A percentile compares a stretch with the other conserved stretches of the same genome.
Evolutionary conservation across 1,139 yeast species (phyloP).

Genomic region (Pichia sp.): DNA sequence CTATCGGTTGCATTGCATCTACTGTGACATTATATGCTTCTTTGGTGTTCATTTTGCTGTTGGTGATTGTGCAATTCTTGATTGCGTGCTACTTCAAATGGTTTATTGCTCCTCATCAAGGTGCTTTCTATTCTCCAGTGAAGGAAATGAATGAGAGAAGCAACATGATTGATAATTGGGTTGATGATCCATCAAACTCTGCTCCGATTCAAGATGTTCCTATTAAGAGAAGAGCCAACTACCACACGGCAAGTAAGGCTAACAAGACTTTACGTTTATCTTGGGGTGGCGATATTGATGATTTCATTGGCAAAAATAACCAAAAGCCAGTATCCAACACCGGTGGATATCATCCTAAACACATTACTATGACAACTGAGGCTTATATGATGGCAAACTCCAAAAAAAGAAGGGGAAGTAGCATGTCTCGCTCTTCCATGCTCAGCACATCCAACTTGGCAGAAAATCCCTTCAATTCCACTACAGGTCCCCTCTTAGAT

Average conservation of each 20-base stretch:
- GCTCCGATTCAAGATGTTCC: conserved; percentile 57
- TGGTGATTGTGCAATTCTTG: conserved; percentile 68
- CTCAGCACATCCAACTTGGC: conserved; percentile 13
- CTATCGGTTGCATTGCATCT: conserved; percentile 96
- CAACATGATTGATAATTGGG: conserved; percentile 45
- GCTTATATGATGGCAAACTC: conserved; percentile 30
- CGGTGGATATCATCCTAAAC: conserved; percentile 36
- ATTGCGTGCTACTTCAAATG: conserved; percentile 89
- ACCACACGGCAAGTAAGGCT: conserved; percentile 36
- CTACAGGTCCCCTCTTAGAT: conserved; percentile 38
- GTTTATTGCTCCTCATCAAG: conserved; percentile 72
- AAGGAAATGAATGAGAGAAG: conserved; percentile 41
- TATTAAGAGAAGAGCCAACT: conserved; percentile 42
- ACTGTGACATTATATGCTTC: conserved; percentile 73
- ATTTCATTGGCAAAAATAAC: conserved; percentile 33
- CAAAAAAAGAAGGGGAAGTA: conserved; percentile 10
- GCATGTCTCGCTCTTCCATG: conserved; percentile 7
- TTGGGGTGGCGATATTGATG: conserved; percentile 36
- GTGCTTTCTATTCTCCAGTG: conserved; percentile 51
- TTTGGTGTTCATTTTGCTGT: conserved; percentile 73
- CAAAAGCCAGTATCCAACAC: conserved; percentile 19
- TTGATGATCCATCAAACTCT: conserved; percentile 46
- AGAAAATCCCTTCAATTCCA: conserved; percentile 15
- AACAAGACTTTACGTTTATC: conserved; percentile 33
- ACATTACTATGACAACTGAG: conserved; percentile 53